Base-by-base conservation (phyloP, 495 filamentous ascomycete species). In the Aspergillus sclerotioniger region DNA sequence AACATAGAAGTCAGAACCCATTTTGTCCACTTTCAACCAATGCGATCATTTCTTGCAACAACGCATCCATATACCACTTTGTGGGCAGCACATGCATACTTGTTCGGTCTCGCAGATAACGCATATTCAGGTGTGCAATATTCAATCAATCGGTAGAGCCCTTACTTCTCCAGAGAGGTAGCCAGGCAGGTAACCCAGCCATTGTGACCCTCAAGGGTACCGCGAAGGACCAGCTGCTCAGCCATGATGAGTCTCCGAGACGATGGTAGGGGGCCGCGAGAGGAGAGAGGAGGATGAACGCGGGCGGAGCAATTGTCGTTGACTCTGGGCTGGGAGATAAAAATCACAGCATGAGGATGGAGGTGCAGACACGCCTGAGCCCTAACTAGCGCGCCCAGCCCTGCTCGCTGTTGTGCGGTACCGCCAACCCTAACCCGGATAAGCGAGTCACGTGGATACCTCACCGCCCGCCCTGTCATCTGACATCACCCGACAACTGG, bases 161-260 rank as follows among this genome's bases (percentile, higher is more conserved):
- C 88, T 74, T 87, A 92, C 90, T 98, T 99, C 87, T 99, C 94
- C 79, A 97, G 86, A 69, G 92, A 97, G 67, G 94, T 99, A 65
- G 94, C 94, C 74, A 99, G 85, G 80, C 69, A 81, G 61, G 80
- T 82, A 71, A 82, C 85, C 85, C 85, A 88, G 76, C 84, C 84
- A 74, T 80, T 82, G 86, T 96, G 93, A 84, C 93, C 92, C 86
- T 92, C 92, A 75, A 97, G 91, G 83, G 90, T 92, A 74, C 92
- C 92, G 80, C 92, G 91, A 79, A 96, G 90, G 82, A 95, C 91
- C 75, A 97, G 83, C 84, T 95, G 90, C 84, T 97, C 92, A 80
- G 89, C 85, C 90, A 95, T 96, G 76, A 73, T 79, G 69, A 72
- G 67, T 75, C 67, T 65, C 58, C 60, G 58, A 71, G 72, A 73